These are phyloP conservation scores for Suillus subaureus DNA, from an alignment of 768 basidiomycete genomes.

Conservation along the genomic window DNA sequence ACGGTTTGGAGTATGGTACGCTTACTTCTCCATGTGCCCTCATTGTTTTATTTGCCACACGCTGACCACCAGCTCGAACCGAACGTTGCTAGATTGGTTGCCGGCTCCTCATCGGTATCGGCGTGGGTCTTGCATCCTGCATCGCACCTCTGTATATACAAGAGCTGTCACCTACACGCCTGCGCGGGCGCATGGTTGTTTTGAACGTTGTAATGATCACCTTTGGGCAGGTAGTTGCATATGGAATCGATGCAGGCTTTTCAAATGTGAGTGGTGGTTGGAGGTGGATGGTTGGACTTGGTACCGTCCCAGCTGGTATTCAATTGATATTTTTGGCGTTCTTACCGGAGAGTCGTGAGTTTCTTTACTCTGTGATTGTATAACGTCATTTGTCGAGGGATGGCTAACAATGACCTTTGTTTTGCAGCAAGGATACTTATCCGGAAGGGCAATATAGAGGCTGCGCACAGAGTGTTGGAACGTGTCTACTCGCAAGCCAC, in stretches of 20 bases:
- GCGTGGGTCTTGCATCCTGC: constrained; percentile 76
- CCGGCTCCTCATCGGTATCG: constrained; percentile 73
- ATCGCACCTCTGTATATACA: constrained; percentile 84
- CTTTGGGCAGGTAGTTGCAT: constrained; percentile 77
- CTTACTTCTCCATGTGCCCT: constrained; percentile 5
- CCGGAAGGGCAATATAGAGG: constrained; percentile 49
- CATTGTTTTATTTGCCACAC: neutral
- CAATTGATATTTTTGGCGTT: constrained; percentile 64
- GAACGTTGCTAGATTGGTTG: constrained; percentile 70
- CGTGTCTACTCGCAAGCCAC: constrained; percentile 73
- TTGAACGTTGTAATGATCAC: constrained; percentile 85
- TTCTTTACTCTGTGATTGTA: too few relatives aligned
- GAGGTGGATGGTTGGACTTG: constrained; percentile 85
- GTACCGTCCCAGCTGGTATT: constrained; percentile 65
- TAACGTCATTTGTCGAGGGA: neutral
- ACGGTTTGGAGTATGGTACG: constrained; percentile 71
- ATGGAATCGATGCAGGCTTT: constrained; percentile 72
- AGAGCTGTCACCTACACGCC: constrained; percentile 74
- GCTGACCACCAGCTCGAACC: neutral
- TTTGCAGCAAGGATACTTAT: constrained; percentile 63
- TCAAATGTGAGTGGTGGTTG: constrained; percentile 62
- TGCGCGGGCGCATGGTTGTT: constrained; percentile 78
- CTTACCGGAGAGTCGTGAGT: constrained; percentile 79
- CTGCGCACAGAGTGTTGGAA: constrained; percentile 55
- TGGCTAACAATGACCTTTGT: neutral